Evolutionary conservation across 305 asterid genomes (phyloP), one percentile per base, ranked within the genome.

Genomic region (Caryopteris hybrid): DNA sequence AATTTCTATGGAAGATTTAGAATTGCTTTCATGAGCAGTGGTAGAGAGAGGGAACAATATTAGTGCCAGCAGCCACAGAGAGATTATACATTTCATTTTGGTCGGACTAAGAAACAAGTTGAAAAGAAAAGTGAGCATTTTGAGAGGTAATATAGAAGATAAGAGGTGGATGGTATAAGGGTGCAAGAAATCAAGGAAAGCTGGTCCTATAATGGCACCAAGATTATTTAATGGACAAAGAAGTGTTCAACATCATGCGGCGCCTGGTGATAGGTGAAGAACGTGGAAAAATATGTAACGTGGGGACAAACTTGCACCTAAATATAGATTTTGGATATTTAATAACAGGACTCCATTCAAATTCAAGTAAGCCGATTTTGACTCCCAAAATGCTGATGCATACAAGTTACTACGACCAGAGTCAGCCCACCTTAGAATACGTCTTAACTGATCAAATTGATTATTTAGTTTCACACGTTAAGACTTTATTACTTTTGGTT

Each of bases 21-120:
- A 53, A 56, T 13, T 57, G 21, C 14, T 41, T 43, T 47, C 45
- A 16, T 23, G 17, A 54, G 78, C 78, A 1, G 61, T 48, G 18
- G 74, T 34, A 56, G 71, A 36, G 27, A 67, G 22, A 43, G 20
- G 78, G 27, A 76, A 63, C 4, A 61, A 57, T 4, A 74, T 38
- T 65, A 80, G 6, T 57, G 69, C 38, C 25, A 68, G 12, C 22
- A 77, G 42, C 18, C 38, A 65, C 6, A 69, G 27, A 47, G 45
- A 63, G 17, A 56, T 2, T 51, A 48, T 17, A 53, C 27, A 58
- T 52, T 59, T 77, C 72, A 56, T 58, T 51, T 73, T 51, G 68
- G 27, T 29, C 75, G n/a, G 42, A 22, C 3, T 4, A 0, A 38
- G 33, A 1, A 38, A 17, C 14, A 34, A 33, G 41, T 3, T 0